Percentiles rank a stretch among this genome's conserved stretches.
Evolutionary conservation across 495 filamentous ascomycete species (phyloP).

Genomic region (Staphylotrichum longicolle): DNA sequence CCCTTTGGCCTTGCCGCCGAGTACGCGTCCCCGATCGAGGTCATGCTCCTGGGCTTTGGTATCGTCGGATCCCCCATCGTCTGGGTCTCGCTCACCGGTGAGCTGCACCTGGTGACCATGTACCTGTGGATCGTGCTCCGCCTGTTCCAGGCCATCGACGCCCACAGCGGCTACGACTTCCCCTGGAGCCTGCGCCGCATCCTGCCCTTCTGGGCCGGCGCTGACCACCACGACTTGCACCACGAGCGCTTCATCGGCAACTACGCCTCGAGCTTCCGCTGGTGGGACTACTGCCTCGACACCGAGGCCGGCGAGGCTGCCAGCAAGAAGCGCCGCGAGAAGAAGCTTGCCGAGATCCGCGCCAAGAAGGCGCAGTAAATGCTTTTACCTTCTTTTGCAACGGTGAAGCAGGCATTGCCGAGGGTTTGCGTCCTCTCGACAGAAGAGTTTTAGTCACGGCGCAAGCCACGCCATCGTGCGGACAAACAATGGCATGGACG

Average conservation of each 20-base stretch:
- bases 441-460: neutral
- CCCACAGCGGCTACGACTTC: slow-evolving; percentile 96
- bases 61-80: slow-evolving; percentile 79
- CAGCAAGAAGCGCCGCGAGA: slow-evolving; percentile 76
- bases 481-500: neutral
- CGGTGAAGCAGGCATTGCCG: too few species aligned
- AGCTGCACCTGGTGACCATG: slow-evolving; percentile 95
- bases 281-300: slow-evolving; percentile 95
- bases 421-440: too few species aligned
- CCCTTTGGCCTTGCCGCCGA: slow-evolving; percentile 96
- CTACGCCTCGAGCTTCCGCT: slow-evolving; percentile 95
- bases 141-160: slow-evolving; percentile 96
- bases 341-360: slow-evolving; percentile 61
- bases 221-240: slow-evolving; percentile 92
- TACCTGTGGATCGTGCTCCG: slow-evolving; percentile 94
- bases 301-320: slow-evolving; percentile 91
- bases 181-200: slow-evolving; percentile 95
- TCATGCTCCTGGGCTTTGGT: slow-evolving; percentile 94
- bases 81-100: slow-evolving; percentile 77
- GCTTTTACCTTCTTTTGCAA: neutral
- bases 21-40: slow-evolving; percentile 96
- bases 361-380: slow-evolving; percentile 64
- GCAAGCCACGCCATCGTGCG: neutral
- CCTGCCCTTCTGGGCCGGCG: slow-evolving; percentile 97
- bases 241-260: slow-evolving; percentile 98